Percentiles rank a stretch among this genome's conserved stretches.
Evolutionary conservation across 75 land plant genomes (phyloP).

Genomic region (Pinus tabuliformis): DNA sequence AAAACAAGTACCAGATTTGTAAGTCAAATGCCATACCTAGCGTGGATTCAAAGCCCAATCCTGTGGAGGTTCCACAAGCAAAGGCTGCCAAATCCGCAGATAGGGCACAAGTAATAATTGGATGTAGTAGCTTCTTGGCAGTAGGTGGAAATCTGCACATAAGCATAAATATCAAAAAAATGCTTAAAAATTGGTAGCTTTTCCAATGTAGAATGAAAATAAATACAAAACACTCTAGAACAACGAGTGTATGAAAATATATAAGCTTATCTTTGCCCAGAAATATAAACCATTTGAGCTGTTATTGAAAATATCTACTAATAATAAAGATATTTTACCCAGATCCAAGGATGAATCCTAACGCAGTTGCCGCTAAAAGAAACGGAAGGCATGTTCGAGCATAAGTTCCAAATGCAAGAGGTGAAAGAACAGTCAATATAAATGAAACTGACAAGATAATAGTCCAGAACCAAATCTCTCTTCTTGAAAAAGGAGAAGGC

Average conservation of each 20-base stretch:
- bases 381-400: slow-evolving; percentile 83
- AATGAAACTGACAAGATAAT: slow-evolving; percentile 54
- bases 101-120: slow-evolving; percentile 85
- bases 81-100: slow-evolving; percentile 83
- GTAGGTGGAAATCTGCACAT: slow-evolving; percentile 64
- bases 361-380: slow-evolving; percentile 75
- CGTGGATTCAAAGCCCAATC: slow-evolving; percentile 64
- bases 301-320: not conserved
- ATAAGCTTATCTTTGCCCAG: not conserved
- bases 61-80: slow-evolving; percentile 62
- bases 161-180: not conserved
- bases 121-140: slow-evolving; percentile 82
- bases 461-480: slow-evolving; percentile 67
- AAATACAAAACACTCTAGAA: not conserved
- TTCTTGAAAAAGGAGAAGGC: slow-evolving; percentile 74
- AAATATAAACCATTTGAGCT: not conserved
- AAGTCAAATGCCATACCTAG: slow-evolving; percentile 63
- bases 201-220: not conserved
- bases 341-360: slow-evolving; percentile 91
- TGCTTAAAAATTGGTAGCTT: not conserved
- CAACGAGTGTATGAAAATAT: not conserved
- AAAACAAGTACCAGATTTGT: slow-evolving; percentile 9
- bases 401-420: slow-evolving; percentile 70
- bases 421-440: slow-evolving; percentile 48
- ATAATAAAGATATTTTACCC: slow-evolving; percentile 35